Evolutionary conservation across 305 asterid genomes (phyloP).

Genomic region (Solanum hybrid): DNA sequence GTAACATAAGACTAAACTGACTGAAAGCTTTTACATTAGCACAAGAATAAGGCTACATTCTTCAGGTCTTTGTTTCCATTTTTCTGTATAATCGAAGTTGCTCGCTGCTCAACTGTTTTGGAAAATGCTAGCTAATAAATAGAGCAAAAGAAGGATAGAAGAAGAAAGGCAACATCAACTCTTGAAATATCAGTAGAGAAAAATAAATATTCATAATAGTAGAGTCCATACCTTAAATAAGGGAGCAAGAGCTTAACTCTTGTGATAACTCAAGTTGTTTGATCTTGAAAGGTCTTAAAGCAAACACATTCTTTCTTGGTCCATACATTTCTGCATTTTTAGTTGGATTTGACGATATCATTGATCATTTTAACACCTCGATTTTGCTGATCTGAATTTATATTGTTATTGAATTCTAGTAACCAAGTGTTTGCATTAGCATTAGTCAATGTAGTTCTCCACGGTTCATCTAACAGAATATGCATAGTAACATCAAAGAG

Average conservation of each 20-base stretch:
- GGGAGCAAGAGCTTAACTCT: neutral
- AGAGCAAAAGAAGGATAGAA: neutral
- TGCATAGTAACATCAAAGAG: neutral
- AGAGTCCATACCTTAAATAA: neutral
- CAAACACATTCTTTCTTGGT: neutral
- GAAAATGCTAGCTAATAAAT: neutral
- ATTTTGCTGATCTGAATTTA: neutral
- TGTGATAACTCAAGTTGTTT: neutral
- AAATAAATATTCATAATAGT: neutral
- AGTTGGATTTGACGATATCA: neutral
- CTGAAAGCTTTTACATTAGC: neutral
- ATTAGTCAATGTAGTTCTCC: neutral
- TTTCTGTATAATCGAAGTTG: neutral
- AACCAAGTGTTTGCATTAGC: neutral
- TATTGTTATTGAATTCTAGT: neutral
- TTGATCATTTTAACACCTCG: neutral
- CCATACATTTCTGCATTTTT: neutral
- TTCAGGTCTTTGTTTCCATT: neutral
- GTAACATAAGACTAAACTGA: neutral
- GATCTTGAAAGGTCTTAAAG: neutral
- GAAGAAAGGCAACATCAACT: neutral
- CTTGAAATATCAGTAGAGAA: neutral
- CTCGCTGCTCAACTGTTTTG: neutral
- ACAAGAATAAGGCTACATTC: neutral
- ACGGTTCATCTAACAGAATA: neutral